These are phyloP conservation scores for Ehretia macrophylla DNA, from an alignment of 257 asterid species.

Conservation along the genomic window DNA sequence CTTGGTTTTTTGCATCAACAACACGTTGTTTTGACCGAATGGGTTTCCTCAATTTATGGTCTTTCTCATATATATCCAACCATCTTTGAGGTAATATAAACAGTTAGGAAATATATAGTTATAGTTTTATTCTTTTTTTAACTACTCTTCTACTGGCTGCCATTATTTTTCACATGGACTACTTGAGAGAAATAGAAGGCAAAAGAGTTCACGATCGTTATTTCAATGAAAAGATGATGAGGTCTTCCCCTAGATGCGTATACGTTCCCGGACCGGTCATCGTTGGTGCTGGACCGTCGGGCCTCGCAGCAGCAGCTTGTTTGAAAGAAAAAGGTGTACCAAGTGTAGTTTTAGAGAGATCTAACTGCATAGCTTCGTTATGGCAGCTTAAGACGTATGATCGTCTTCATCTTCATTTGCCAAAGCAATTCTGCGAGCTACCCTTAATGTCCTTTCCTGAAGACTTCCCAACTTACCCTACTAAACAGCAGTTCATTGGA, in stretches of 20 bases:
- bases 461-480: conserved; percentile 61
- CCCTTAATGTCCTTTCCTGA: conserved; percentile 61
- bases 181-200: conserved; percentile 43
- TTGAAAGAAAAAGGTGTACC: conserved; percentile 40
- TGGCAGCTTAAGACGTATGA: conserved; percentile 77
- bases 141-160: not conserved
- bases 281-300: conserved; percentile 75
- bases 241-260: conserved; percentile 13
- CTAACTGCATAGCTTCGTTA: conserved; percentile 59
- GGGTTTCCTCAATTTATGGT: conserved; percentile 21
- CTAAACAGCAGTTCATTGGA: conserved; percentile 50
- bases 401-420: conserved; percentile 63
- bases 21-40: conserved; percentile 21
- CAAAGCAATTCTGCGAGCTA: conserved; percentile 67
- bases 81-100: conserved; percentile 14
- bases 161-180: conserved; percentile 13
- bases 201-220: conserved; percentile 44
- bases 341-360: conserved; percentile 53
- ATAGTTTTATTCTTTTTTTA: not conserved
- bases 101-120: no score
- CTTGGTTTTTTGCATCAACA: not conserved
- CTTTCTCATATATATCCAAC: conserved; percentile 8
- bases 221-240: not conserved
- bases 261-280: conserved; percentile 51
- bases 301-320: conserved; percentile 72